Percentiles rank a stretch among this genome's conserved stretches.
Evolutionary conservation across 306 rosid genomes (phyloP).

Genomic region (Luffa acutangula): DNA sequence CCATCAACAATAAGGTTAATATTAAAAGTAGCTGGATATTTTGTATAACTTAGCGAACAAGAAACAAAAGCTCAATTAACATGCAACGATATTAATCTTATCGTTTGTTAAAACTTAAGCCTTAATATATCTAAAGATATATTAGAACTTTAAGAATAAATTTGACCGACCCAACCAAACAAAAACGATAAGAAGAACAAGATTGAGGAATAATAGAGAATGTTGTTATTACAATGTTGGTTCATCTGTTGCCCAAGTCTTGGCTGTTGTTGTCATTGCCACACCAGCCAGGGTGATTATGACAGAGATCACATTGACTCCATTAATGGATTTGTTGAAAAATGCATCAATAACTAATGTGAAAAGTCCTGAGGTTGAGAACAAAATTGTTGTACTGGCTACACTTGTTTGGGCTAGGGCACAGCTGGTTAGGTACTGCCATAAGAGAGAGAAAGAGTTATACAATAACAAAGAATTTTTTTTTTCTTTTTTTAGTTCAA

Average conservation of each 20-base stretch:
- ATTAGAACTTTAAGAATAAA: background rate
- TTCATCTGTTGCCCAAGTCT: conserved; percentile 79
- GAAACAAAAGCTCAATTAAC: no score
- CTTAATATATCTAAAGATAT: no score
- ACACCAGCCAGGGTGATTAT: conserved; percentile 89
- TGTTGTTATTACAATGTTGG: conserved; percentile 4
- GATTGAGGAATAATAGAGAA: background rate
- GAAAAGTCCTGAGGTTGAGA: conserved; percentile 92
- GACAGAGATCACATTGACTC: conserved; percentile 71
- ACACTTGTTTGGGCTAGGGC: conserved; percentile 94
- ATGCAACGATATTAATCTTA: no score
- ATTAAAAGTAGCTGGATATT: no score
- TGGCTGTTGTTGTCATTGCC: conserved; percentile 77
- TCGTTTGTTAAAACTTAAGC: background rate
- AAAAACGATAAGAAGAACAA: background rate
- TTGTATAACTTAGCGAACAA: no score
- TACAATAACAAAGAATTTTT: no score
- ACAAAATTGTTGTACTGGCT: conserved; percentile 82
- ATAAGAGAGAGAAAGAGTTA: background rate
- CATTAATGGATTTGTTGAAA: conserved; percentile 60
- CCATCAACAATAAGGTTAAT: no score
- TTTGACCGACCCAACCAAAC: background rate
- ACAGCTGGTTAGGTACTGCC: conserved; percentile 82
- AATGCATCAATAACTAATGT: conserved; percentile 72
- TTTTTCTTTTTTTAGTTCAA: no score